phyloP scores from a whole-genome alignment of 83 land plant genomes.

The Larix sibirica region DNA sequence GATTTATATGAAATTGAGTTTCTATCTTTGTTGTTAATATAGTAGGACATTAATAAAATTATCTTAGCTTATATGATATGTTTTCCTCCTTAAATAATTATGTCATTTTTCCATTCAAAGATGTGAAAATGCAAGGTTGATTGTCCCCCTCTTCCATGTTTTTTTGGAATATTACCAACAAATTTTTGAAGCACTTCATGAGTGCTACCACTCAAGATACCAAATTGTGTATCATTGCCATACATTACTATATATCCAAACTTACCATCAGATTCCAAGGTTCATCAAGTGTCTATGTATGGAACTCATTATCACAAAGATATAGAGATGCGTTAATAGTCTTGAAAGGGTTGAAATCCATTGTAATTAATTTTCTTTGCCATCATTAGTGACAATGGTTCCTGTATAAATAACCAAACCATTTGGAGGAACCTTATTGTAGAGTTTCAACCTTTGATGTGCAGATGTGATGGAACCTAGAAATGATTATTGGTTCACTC shows the following conservation, averaged over 20 bases:
- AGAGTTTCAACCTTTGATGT: constrained; percentile 47
- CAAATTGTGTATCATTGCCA: constrained; percentile 47
- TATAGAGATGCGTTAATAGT: constrained; percentile 37
- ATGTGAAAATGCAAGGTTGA: constrained; percentile 43
- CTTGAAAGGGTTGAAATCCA: constrained; percentile 38
- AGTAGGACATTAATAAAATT: no score
- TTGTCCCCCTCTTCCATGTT: constrained; percentile 54
- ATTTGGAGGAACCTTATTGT: constrained; percentile 47
- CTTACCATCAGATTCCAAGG: constrained; percentile 42
- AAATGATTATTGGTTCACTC: constrained; percentile 37
- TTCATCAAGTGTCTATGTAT: constrained; percentile 44
- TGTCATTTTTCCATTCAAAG: constrained; percentile 50
- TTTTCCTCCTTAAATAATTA: constrained; percentile 32
- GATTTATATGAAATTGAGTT: constrained; percentile 26
- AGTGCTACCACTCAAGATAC: constrained; percentile 42
- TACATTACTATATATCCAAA: constrained; percentile 53
- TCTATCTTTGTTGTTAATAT: constrained; percentile 35
- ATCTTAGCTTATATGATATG: no score
- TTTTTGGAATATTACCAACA: constrained; percentile 37
- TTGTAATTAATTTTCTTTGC: constrained; percentile 43
- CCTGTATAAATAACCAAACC: constrained; percentile 46
- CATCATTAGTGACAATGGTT: constrained; percentile 47
- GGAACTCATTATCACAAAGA: constrained; percentile 45
- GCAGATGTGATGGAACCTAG: constrained; percentile 53
- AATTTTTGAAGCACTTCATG: constrained; percentile 46